phyloP scores from a whole-genome alignment of 352 stramenopile genomes.

The Pythium plurisporium region DNA sequence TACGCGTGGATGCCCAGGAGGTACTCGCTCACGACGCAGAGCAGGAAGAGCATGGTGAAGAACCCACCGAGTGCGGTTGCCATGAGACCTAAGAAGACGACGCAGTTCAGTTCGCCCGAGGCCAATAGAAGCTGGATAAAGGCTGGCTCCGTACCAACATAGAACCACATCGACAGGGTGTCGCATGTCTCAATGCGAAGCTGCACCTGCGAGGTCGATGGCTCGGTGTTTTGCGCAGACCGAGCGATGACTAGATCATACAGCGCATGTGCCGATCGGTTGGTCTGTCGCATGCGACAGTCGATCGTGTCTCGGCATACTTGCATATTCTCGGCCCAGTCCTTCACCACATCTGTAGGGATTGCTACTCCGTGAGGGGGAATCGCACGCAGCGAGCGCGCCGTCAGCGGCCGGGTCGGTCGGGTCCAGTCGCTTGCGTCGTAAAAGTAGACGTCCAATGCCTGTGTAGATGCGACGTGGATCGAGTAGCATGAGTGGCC shows the following conservation, averaged over 20 bases:
- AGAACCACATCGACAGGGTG: conserved; percentile 13
- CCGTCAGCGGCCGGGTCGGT: not conserved
- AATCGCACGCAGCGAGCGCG: not conserved
- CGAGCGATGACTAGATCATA: conserved; percentile 17
- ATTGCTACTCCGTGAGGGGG: not conserved
- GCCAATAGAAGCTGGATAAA: no score
- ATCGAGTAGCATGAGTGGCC: conserved; percentile 55
- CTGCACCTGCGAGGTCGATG: not conserved
- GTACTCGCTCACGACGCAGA: conserved; percentile 15
- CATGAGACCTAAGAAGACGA: conserved; percentile 2
- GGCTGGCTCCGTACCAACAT: conserved; percentile 4
- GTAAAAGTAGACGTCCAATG: conserved; percentile 56
- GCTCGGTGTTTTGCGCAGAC: not conserved
- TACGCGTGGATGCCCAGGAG: conserved; percentile 5
- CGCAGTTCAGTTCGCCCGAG: no score
- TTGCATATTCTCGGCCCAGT: conserved; percentile 5
- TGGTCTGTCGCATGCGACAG: not conserved
- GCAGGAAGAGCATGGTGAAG: conserved; percentile 15
- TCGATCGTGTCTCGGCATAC: not conserved
- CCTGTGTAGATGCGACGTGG: conserved; percentile 28
- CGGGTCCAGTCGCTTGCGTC: conserved; percentile 16
- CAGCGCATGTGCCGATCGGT: conserved; percentile 5
- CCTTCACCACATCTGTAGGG: no score
- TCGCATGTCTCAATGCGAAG: conserved; percentile 10
- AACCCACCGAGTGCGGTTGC: conserved; percentile 13